Evolutionary conservation across 768 basidiomycete species (phyloP).

Genomic region (Amanita polypyramis): DNA sequence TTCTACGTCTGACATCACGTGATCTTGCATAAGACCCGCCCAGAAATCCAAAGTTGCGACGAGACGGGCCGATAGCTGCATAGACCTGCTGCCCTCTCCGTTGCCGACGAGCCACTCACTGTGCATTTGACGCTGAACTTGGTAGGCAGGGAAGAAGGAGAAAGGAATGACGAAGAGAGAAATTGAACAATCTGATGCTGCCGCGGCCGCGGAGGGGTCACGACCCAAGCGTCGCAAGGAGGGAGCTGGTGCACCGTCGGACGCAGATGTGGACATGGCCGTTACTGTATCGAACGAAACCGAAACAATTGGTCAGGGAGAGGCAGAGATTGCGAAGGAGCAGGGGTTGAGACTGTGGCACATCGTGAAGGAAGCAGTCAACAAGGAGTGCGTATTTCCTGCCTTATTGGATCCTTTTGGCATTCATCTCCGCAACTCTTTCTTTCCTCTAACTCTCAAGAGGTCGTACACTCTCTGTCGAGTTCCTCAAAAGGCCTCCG

Average conservation of each 20-base stretch:
- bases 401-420: conserved; percentile 32
- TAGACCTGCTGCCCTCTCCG: neutral
- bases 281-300: conserved; percentile 15
- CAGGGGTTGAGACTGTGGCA: conserved; percentile 68
- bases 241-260: conserved; percentile 24
- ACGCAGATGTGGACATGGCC: conserved; percentile 29
- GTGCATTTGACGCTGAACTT: neutral
- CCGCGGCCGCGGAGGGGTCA: conserved; percentile 25
- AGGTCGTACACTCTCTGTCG: conserved; percentile 49
- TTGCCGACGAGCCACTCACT: neutral
- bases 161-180: conserved; percentile 29
- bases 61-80: conserved; percentile 1
- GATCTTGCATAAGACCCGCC: neutral
- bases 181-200: conserved; percentile 21
- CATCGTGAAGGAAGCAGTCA: conserved; percentile 70
- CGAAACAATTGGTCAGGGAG: conserved; percentile 14
- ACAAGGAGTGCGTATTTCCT: conserved; percentile 68
- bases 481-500: conserved; percentile 61
- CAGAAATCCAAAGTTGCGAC: conserved; percentile 8
- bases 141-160: neutral
- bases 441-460: conserved; percentile 29
- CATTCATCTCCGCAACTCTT: conserved; percentile 17
- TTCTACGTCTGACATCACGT: conserved; percentile 4
- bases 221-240: conserved; percentile 36
- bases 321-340: conserved; percentile 41